Base-by-base conservation (phyloP, 768 basidiomycete genomes). In the Artomyces pyxidatus region DNA sequence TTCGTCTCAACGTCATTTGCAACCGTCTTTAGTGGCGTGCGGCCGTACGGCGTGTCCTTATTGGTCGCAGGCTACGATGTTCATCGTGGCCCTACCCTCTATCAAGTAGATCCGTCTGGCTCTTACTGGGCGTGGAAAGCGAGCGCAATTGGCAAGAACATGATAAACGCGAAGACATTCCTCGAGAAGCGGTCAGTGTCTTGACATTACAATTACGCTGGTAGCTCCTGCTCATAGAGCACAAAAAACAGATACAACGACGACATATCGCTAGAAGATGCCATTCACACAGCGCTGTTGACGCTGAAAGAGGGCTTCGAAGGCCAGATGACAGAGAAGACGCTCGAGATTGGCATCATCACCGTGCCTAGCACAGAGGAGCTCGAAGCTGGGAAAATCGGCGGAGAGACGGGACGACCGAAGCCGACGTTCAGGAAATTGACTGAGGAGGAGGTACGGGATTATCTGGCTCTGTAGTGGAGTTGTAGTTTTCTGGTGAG, bases 121-220 rank as follows among this genome's bases (percentile, higher is more conserved):
- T 92, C 91, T 27, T 99, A 90, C 71, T 99, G 96, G 96, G 95
- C 96, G 26, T 99, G 96, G 96, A 99, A 99, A 65, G 96, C 96
- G 7, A 95, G 92, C 63, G 96, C 96, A 10, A 99, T 98, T 59
- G 96, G 96, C 35, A 99, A 99, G 73, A 98, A 98, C 69, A 97
- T 98, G 92, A 83, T 93, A 40, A 99, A 99, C 60, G 96, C 94
- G 29, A 99, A 99, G 71, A 99, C 96, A 7, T 99, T 99, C 70
- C 68, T 99, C 57, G 96, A 99, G 70, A 99, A 99, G 70, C 83
- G 96, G 91, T 93, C 58, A 61, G 82, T 68, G 56, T 49, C 42
- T 53, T 40, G 46, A 42, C 45, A 54, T 58, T n/a, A n/a, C n/a
- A n/a, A n/a, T n/a, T n/a, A n/a, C n/a, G n/a, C n/a, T n/a, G n/a